Conservation (phyloP, 192 early-diverging fungal genomes). For the Allomyces arbusculus region DNA sequence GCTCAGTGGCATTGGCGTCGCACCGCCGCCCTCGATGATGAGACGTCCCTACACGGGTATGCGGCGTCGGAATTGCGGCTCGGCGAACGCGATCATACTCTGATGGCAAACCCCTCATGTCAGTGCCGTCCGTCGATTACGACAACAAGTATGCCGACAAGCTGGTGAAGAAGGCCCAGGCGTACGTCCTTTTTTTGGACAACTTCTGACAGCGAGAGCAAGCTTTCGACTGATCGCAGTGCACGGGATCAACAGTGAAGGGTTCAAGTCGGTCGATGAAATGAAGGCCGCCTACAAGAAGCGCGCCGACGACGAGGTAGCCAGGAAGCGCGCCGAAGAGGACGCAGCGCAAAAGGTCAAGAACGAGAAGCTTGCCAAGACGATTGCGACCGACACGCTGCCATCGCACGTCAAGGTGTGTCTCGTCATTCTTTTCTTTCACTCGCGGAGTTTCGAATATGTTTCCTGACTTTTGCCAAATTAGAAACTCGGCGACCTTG, state of each 20-base stretch:
- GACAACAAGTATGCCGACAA: conserved; percentile 33
- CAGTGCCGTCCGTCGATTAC: too few relatives aligned
- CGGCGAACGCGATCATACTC: too few relatives aligned
- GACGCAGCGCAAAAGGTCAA: conserved; percentile 9
- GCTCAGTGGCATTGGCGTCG: too few relatives aligned
- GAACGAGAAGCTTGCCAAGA: conserved; percentile 2
- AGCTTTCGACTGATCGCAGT: background rate
- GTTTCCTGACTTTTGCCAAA: too few relatives aligned
- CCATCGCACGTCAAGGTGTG: conserved; percentile 15
- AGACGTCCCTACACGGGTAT: too few relatives aligned
- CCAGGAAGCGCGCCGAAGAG: conserved; percentile 1
- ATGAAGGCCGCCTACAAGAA: conserved; percentile 9
- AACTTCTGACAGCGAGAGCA: background rate
- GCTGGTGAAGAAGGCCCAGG: conserved; percentile 28
- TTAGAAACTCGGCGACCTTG: conserved; percentile 22
- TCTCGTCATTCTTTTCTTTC: background rate
- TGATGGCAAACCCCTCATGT: too few relatives aligned
- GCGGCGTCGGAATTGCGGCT: too few relatives aligned
- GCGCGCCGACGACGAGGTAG: too few relatives aligned
- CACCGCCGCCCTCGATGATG: too few relatives aligned
- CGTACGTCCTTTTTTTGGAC: conserved; percentile 12
- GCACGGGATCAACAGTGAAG: conserved; percentile 15
- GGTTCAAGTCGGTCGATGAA: conserved; percentile 21
- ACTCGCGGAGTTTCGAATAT: too few relatives aligned
- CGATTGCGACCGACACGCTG: conserved; percentile 1